Evolutionary conservation across 768 basidiomycete species (phyloP), one percentile per base, ranked within the genome.

Genomic region (Leccinum rimulosum): DNA sequence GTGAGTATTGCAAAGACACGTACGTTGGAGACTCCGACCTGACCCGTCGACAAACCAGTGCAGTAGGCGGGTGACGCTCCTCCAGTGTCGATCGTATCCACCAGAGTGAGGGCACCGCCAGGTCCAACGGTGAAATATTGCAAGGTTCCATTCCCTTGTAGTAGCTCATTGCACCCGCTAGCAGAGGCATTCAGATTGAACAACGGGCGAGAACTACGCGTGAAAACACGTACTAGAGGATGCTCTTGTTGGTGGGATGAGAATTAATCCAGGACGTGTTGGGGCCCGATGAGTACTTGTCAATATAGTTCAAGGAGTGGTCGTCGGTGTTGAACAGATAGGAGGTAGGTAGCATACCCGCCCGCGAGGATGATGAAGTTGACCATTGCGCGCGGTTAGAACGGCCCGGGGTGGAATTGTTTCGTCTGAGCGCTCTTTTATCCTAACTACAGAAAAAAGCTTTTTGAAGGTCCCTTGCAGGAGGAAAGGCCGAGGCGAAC

Each of bases 351-450:
- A 25, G 74, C 70, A 66, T 83, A 88, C 14, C 87, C 87, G 35
- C 87, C 87, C 31, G 87, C 87, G 36, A 89, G 77, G 61, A 90
- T 85, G 4, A 78, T 86, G 66, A 86, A 83, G 56, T 82, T 79
- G 64, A 88, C 87, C 87, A 88, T 89, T 48, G 58, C 22, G 36
- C 15, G 3, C 15, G 6, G 36, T 36, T 36, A 17, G 12, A 15
- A 36, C 3, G 36, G 36, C n/a, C n/a, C n/a, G n/a, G n/a, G n/a
- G 6, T 3, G 15, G 15, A 36, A 36, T 36, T 36, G 12, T 36
- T 36, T 36, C 36, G 6, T 15, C 15, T 14, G 33, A 35, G 15
- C 15, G 0, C 17, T 40, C 38, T 40, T n/a, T n/a, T n/a, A n/a
- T n/a, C n/a, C n/a, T n/a, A n/a, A n/a, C n/a, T n/a, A n/a, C n/a